phyloP scores from a whole-genome alignment of 305 asterid genomes.

The Solanum chacoense region DNA sequence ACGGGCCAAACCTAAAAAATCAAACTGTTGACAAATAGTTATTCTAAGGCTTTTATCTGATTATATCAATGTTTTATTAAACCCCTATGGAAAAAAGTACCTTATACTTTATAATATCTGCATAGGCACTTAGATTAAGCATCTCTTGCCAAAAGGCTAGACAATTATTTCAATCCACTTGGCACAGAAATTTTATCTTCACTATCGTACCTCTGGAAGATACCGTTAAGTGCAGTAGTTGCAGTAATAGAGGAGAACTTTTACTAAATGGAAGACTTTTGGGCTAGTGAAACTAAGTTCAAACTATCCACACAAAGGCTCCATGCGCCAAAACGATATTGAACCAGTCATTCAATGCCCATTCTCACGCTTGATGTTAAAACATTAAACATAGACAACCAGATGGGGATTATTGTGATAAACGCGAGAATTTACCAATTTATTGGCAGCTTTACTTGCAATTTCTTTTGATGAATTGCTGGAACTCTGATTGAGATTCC shows the following conservation, averaged over 20 bases:
- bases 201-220: neutral
- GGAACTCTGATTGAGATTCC: neutral
- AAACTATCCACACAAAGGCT: neutral
- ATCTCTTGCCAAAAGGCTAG: neutral
- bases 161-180: neutral
- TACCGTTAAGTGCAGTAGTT: neutral
- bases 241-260: neutral
- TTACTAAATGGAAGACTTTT: neutral
- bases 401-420: neutral
- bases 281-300: neutral
- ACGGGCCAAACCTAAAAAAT: neutral
- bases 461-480: constrained; percentile 3
- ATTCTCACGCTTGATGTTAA: neutral
- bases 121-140: neutral
- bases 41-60: neutral
- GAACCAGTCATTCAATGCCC: neutral
- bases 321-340: neutral
- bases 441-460: constrained; percentile 3
- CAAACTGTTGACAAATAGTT: neutral
- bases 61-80: neutral
- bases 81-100: neutral
- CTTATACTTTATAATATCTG: neutral
- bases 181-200: neutral
- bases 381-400: neutral
- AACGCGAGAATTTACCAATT: constrained; percentile 3